Percentiles rank a stretch among this genome's conserved stretches.
These are phyloP conservation scores for Crassisporium funariophilum DNA, from an alignment of 768 basidiomycete species.

Conservation along the genomic window DNA sequence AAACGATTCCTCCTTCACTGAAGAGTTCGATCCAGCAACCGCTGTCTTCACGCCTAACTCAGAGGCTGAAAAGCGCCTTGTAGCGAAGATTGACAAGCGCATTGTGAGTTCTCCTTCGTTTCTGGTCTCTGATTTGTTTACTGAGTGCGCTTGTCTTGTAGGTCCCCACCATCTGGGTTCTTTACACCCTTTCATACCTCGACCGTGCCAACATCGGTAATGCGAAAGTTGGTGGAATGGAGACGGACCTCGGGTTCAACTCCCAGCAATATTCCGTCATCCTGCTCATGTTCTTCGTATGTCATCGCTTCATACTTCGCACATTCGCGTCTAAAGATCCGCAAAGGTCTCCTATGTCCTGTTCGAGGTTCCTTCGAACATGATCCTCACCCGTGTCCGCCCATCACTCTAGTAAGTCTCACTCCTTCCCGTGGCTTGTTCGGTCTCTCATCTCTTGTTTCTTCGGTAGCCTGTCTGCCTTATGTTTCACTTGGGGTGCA, in stretches of 20 bases:
- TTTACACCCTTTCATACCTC: slow-evolving; percentile 6
- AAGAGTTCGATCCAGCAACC: slow-evolving; percentile 1
- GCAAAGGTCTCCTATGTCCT: slow-evolving; percentile 4
- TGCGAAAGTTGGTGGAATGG: slow-evolving; percentile 5
- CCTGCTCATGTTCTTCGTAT: slow-evolving; percentile 4
- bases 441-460: background rate
- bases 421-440: too few species aligned
- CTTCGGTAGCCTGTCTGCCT: slow-evolving; percentile 1
- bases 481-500: slow-evolving; percentile 3
- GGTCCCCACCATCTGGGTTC: slow-evolving; percentile 6
- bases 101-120: background rate
- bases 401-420: slow-evolving; percentile 3
- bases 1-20: background rate
- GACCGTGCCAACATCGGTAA: slow-evolving; percentile 6
- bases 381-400: slow-evolving; percentile 4
- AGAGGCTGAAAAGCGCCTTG: slow-evolving; percentile 1
- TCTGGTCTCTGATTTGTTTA: too few species aligned
- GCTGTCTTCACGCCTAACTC: slow-evolving; percentile 3
- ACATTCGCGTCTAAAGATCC: background rate
- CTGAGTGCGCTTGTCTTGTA: background rate
- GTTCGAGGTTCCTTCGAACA: slow-evolving; percentile 3
- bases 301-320: background rate
- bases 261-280: slow-evolving; percentile 3
- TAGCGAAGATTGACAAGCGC: slow-evolving; percentile 5
- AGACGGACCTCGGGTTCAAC: slow-evolving; percentile 2